phyloP scores from a whole-genome alignment of 768 basidiomycete genomes.

The Phlebiopsis flavidoalba region DNA sequence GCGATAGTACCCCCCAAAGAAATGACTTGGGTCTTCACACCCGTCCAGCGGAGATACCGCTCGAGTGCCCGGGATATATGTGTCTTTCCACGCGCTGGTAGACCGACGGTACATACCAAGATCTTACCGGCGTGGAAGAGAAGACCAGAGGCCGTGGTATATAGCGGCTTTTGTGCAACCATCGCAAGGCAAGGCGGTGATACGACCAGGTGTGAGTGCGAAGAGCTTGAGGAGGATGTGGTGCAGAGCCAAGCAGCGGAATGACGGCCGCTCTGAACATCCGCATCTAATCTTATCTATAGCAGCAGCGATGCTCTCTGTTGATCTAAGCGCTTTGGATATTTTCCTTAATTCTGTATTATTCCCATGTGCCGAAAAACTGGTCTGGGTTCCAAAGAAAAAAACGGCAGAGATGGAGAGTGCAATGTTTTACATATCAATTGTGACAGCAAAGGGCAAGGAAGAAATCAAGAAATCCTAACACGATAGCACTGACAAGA shows the following conservation, averaged over 20 bases:
- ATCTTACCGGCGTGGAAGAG: slow-evolving; percentile 95
- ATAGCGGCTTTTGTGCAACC: slow-evolving; percentile 96
- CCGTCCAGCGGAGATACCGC: slow-evolving; percentile 97
- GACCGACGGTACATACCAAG: slow-evolving; percentile 84
- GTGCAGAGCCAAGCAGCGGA: neutral
- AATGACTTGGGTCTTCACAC: slow-evolving; percentile 92
- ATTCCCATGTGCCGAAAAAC: too few relatives aligned
- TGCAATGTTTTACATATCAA: too few relatives aligned
- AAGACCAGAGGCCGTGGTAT: slow-evolving; percentile 84
- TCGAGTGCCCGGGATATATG: slow-evolving; percentile 95
- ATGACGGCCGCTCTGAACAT: neutral
- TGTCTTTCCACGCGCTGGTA: slow-evolving; percentile 94
- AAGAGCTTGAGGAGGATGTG: neutral
- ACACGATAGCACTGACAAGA: neutral
- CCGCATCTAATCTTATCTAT: slow-evolving; percentile 10
- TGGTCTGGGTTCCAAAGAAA: too few relatives aligned
- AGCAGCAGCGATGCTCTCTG: neutral
- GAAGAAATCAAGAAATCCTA: neutral
- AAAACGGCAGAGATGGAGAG: too few relatives aligned
- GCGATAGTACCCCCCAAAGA: slow-evolving; percentile 94
- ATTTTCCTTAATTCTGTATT: too few relatives aligned
- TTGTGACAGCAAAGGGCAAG: neutral
- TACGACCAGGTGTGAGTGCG: neutral
- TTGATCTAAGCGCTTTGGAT: neutral
- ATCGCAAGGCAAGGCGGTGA: slow-evolving; percentile 33